phyloP scores from a whole-genome alignment of 2,329 filamentous ascomycete genomes.

The Chaetomium strumarium region DNA sequence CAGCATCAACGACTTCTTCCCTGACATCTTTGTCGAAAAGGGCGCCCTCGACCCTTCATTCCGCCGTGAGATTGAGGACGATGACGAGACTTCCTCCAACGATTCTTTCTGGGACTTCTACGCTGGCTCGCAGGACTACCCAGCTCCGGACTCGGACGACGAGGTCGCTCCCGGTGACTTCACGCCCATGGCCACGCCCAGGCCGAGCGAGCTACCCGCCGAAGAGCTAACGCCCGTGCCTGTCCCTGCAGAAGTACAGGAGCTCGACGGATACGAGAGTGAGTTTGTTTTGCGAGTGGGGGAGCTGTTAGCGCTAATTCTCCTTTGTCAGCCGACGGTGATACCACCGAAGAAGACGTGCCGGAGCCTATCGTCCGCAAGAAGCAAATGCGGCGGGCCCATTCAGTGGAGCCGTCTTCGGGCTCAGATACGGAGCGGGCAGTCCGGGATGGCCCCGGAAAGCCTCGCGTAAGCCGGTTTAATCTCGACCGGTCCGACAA shows the following conservation, averaged over 20 bases:
- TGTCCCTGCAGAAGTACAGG: constrained; percentile 32
- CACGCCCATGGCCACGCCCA: constrained; percentile 39
- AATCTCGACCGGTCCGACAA: constrained; percentile 48
- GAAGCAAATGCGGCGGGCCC: constrained; percentile 34
- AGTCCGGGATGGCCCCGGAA: constrained; percentile 38
- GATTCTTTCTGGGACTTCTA: constrained; percentile 60
- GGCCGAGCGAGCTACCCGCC: constrained; percentile 31
- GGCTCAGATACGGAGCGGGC: constrained; percentile 47
- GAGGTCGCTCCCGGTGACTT: constrained; percentile 35
- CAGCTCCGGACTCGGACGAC: constrained; percentile 36
- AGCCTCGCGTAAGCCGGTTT: constrained; percentile 50
- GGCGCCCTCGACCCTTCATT: constrained; percentile 66
- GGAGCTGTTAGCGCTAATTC: constrained; percentile 34
- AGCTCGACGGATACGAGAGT: constrained; percentile 56
- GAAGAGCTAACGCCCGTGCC: constrained; percentile 31
- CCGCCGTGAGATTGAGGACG: constrained; percentile 66
- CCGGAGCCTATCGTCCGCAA: constrained; percentile 47
- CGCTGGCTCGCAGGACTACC: constrained; percentile 37
- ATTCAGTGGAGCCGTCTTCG: constrained; percentile 35
- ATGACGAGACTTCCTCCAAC: constrained; percentile 53
- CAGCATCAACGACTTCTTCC: constrained; percentile 60
- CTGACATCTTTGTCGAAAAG: constrained; percentile 73
- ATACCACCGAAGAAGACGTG: constrained; percentile 56
- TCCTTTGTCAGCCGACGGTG: constrained; percentile 46
- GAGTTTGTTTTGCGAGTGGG: constrained; percentile 35